phyloP scores from a whole-genome alignment of 2,329 filamentous ascomycete genomes.

The Exophiala xenobiotica region DNA sequence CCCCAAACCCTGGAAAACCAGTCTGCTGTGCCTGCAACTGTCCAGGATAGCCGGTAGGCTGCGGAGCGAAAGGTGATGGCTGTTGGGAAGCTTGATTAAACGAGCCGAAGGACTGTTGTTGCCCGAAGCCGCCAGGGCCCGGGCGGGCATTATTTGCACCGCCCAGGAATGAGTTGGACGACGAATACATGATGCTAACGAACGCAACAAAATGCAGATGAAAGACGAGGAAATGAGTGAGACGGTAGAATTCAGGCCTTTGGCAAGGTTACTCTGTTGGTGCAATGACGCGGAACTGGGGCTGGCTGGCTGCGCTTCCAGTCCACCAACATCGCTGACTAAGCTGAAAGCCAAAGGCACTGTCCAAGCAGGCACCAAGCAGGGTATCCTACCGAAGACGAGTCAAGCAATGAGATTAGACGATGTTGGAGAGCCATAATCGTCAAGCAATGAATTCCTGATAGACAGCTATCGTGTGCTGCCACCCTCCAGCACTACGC shows the following conservation, averaged over 20 bases:
- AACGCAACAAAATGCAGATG: constrained; percentile 31
- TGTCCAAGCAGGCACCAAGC: constrained; percentile 4
- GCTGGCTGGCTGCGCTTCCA: background rate
- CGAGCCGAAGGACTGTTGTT: constrained; percentile 56
- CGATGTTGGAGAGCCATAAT: too few relatives aligned
- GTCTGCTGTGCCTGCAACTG: constrained; percentile 67
- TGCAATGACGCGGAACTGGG: constrained; percentile 12
- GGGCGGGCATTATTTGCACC: constrained; percentile 73
- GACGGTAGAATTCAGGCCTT: constrained; percentile 9
- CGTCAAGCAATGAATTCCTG: too few relatives aligned
- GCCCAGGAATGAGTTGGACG: constrained; percentile 81
- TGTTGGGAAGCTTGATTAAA: constrained; percentile 55
- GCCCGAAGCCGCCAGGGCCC: constrained; percentile 58
- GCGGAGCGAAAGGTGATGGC: constrained; percentile 57
- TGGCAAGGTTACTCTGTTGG: background rate
- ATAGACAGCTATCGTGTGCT: too few relatives aligned
- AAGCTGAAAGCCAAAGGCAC: too few relatives aligned
- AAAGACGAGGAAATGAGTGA: constrained; percentile 25
- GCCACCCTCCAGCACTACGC: too few relatives aligned
- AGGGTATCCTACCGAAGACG: too few relatives aligned
- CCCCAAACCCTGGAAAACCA: constrained; percentile 56
- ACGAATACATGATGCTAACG: constrained; percentile 73
- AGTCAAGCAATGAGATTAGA: too few relatives aligned
- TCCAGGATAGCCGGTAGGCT: constrained; percentile 56
- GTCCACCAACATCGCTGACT: background rate